Evolutionary conservation across 768 basidiomycete species (phyloP).

Genomic region (Lactarius trivialis): DNA sequence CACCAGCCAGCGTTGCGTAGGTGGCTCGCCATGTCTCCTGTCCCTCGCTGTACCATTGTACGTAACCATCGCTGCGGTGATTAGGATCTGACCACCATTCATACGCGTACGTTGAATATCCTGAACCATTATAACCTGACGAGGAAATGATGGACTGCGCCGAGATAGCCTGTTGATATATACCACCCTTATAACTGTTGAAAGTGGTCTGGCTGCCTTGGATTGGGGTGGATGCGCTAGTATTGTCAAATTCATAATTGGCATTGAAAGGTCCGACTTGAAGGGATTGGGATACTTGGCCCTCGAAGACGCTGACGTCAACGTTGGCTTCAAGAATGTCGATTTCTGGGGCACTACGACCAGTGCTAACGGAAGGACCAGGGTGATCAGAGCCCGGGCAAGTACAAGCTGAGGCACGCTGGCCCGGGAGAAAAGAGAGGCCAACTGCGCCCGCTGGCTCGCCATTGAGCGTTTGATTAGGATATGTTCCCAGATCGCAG

Average conservation of each 20-base stretch:
- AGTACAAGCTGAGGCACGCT: slow-evolving; percentile 81
- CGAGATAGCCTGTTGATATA: slow-evolving; percentile 70
- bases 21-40: slow-evolving; percentile 66
- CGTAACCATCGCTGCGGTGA: slow-evolving; percentile 59
- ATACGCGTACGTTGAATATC: slow-evolving; percentile 60
- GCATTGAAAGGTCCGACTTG: slow-evolving; percentile 78
- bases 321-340: slow-evolving; percentile 86
- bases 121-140: slow-evolving; percentile 47
- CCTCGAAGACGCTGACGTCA: slow-evolving; percentile 43
- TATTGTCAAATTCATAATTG: slow-evolving; percentile 54
- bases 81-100: slow-evolving; percentile 79
- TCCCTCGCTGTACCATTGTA: slow-evolving; percentile 76
- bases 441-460: slow-evolving; percentile 43
- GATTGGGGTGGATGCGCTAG: slow-evolving; percentile 45
- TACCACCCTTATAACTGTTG: slow-evolving; percentile 66
- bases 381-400: slow-evolving; percentile 85
- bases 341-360: slow-evolving; percentile 85
- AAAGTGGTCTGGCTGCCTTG: slow-evolving; percentile 46
- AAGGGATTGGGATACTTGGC: slow-evolving; percentile 72
- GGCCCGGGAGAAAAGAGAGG: slow-evolving; percentile 80
- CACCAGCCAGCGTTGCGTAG: slow-evolving; percentile 59
- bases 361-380: slow-evolving; percentile 58
- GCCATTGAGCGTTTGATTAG: slow-evolving; percentile 63
- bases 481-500: slow-evolving; percentile 84
- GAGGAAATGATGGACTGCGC: slow-evolving; percentile 52